Evolutionary conservation across 2,329 filamentous ascomycete species (phyloP), one percentile per base, ranked within the genome.

Genomic region (Sarocladiaceae sp.): DNA sequence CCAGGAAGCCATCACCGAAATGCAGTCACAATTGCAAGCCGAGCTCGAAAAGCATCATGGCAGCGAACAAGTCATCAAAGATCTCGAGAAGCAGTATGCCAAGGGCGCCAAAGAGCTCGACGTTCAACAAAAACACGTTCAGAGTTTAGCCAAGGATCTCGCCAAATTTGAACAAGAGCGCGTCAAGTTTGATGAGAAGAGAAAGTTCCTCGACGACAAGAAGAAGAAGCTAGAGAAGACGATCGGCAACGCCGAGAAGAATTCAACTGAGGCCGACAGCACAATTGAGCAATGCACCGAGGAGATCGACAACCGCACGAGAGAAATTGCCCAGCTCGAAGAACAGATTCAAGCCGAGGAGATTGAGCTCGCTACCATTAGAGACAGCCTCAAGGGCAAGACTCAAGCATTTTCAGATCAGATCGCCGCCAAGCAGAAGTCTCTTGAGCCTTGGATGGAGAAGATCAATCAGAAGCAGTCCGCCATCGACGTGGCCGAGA

Each of bases 401-500:
- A 98, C 93, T 0, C 90, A 97, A 60, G 85, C 81, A 6, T 85
- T 96, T 49, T 97, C 91, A 0, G 89, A 98, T 54, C 77, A 96
- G 58, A 97, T 98, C 53, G 82, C 89, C 0, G 76, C 74, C 4
- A 96, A 95, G 66, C 93, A 98, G 58, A 96, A 94, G 65, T 84
- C 88, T 1, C 73, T 98, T 10, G 91, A 97, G 65, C 93, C 93
- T 0, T 98, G 93, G 93, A 90, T 85, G 54, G 89, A 89, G 52
- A 97, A 93, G 66, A 91, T 98, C 68, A 96, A 93, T 62, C 85
- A 95, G 59, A 97, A 95, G 63, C 85, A 93, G 58, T 96, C 90
- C 0, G 82, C 86, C 3, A 94, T 96, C 53, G 91, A 91, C 3
- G 90, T 98, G 10, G 89, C 93, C 2, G 87, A 95, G 61, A 95